Conservation (phyloP, 495 filamentous ascomycete genomes). For the Talaromyces wortmannii region DNA sequence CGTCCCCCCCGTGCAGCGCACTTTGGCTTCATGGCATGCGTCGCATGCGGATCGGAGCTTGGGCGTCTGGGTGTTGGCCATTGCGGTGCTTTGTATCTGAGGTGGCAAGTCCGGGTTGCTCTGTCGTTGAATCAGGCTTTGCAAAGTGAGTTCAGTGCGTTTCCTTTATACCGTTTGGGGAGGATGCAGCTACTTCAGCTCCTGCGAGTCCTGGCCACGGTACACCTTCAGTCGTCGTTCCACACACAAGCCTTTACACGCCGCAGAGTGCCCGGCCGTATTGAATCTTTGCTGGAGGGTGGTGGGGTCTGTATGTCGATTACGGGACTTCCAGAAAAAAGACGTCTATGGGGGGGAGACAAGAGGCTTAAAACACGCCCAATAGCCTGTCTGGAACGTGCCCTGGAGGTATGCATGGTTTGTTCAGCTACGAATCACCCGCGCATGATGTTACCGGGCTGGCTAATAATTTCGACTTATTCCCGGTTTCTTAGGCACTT, state of each 20-base stretch:
- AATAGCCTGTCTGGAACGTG: too few relatives aligned
- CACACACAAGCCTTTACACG: neutral
- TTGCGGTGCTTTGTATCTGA: neutral
- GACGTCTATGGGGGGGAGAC: neutral
- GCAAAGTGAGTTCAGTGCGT: too few relatives aligned
- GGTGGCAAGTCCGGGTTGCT: neutral
- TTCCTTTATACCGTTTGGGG: too few relatives aligned
- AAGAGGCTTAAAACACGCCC: too few relatives aligned
- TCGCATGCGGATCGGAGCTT: conserved; percentile 10
- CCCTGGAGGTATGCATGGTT: too few relatives aligned
- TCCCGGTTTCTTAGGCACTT: too few relatives aligned
- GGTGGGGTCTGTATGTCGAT: neutral
- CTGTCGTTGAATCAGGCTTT: neutral
- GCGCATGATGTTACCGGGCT: too few relatives aligned
- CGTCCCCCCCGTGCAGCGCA: conserved; percentile 6
- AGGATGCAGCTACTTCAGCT: neutral
- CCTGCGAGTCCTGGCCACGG: neutral
- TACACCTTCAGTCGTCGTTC: neutral
- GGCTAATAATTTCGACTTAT: too few relatives aligned
- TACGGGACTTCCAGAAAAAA: neutral
- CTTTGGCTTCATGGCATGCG: conserved; percentile 8
- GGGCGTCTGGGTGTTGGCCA: conserved; percentile 2
- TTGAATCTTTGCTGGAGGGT: neutral
- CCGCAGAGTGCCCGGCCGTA: neutral
- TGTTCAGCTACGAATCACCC: too few relatives aligned